phyloP scores from a whole-genome alignment of 2,329 filamentous ascomycete species.

The Lachnellula cervina region DNA sequence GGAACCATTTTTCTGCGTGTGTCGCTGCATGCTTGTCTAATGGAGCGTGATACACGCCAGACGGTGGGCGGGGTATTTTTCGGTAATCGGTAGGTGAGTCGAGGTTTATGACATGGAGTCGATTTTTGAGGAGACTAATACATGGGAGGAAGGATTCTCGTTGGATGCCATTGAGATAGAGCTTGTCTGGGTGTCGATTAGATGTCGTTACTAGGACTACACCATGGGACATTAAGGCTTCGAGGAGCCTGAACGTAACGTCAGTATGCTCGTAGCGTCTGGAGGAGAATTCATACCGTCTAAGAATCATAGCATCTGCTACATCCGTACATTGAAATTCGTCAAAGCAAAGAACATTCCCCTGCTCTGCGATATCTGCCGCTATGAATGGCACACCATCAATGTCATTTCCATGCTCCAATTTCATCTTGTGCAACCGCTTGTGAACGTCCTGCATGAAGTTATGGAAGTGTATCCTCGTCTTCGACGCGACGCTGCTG shows the following conservation, averaged over 20 bases:
- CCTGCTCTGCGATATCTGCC: constrained; percentile 83
- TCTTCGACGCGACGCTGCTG: constrained; percentile 72
- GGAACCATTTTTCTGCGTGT: constrained; percentile 94
- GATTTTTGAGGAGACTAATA: constrained; percentile 82
- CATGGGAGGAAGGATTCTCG: constrained; percentile 92
- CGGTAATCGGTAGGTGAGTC: constrained; percentile 96
- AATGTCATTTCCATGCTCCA: constrained; percentile 80
- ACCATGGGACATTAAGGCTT: constrained; percentile 92
- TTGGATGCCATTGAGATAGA: constrained; percentile 98
- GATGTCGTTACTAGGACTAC: constrained; percentile 94
- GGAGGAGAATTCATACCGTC: constrained; percentile 49
- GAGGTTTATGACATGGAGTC: constrained; percentile 85
- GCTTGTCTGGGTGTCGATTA: constrained; percentile 90
- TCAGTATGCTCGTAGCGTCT: constrained; percentile 1
- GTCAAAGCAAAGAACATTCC: constrained; percentile 90
- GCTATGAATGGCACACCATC: constrained; percentile 90
- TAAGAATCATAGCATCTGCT: constrained; percentile 95
- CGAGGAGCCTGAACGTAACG: constrained; percentile 57
- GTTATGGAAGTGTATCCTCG: constrained; percentile 95
- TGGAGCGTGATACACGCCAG: constrained; percentile 88
- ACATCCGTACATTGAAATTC: constrained; percentile 99
- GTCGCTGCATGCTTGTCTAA: constrained; percentile 71
- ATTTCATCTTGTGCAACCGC: constrained; percentile 83
- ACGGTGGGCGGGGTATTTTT: constrained; percentile 89
- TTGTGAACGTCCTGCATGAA: constrained; percentile 99